Evolutionary conservation across 202 grass and related monocot genomes (phyloP).

Genomic region (Elaeis oleifera): DNA sequence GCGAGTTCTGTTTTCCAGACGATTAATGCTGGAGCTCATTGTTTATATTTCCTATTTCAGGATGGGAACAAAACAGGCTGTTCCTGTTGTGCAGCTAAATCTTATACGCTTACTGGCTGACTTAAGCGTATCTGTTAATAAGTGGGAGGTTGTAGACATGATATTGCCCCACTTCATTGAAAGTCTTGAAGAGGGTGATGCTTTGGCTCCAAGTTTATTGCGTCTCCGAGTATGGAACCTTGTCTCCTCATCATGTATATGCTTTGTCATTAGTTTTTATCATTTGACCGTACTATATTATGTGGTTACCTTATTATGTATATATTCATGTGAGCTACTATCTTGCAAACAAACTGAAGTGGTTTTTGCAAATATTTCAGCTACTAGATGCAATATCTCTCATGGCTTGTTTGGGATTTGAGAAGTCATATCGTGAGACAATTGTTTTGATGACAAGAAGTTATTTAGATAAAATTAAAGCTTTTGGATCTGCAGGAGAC

Average conservation of each 20-base stretch:
- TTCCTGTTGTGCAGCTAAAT: conserved; percentile 80
- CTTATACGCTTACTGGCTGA: conserved; percentile 86
- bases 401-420: conserved; percentile 95
- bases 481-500: conserved; percentile 56
- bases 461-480: conserved; percentile 95
- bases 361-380: conserved; percentile 45
- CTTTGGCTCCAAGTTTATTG: conserved; percentile 76
- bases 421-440: conserved; percentile 99
- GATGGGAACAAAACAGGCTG: conserved; percentile 77
- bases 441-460: conserved; percentile 99
- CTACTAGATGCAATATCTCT: conserved; percentile 91
- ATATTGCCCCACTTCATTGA: conserved; percentile 97
- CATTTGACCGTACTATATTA: too few relatives aligned
- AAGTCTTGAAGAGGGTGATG: conserved; percentile 96
- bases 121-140: conserved; percentile 83
- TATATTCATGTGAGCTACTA: background rate
- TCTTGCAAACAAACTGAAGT: conserved; percentile 13
- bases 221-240: conserved; percentile 71
- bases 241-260: conserved; percentile 27
- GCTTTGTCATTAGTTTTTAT: conserved; percentile 13
- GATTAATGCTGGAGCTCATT: conserved; percentile 4
- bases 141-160: conserved; percentile 99
- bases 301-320: too few relatives aligned
- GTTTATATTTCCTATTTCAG: conserved; percentile 39
- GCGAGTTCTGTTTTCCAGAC: background rate